Base-by-base conservation (phyloP, 1,284 basidiomycete genomes). In the Apiotrichum montevideense region DNA sequence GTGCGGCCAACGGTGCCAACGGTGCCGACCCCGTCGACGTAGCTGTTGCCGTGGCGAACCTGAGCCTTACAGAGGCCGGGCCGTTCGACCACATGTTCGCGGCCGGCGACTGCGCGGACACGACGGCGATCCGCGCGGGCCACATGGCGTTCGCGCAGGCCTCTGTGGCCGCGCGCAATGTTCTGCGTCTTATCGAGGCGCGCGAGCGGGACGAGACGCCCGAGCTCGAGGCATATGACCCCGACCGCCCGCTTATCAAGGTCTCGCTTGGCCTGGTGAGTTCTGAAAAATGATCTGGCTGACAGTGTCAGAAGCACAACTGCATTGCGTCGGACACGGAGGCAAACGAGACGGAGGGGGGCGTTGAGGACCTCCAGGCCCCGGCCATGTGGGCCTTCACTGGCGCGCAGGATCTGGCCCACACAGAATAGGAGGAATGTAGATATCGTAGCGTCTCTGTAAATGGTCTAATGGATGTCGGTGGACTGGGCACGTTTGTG, bases 101-200 rank as follows among this genome's bases (percentile, higher is more conserved):
- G 10, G 69, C 77, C 39, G 78, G 78, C 15, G 77, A 79, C 54
- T 73, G 71, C 15, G 74, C 76, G 15, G 77, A 79, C 51, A 72
- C 71, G 2, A 62, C 64, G 51, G 78, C 77, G 4, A 79, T 81
- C 62, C 79, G 79, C 57, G 79, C 88, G 78, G 77, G 87, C 1
- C 85, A 88, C 70, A 86, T 81, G 37, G 84, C 85, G 3, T 84
- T 82, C 65, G 80, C 77, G 54, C 83, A 85, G 75, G 82, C 79
- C 37, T 62, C 67, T 34, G 67, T 73, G 2, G 70, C 72, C 1
- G 71, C 68, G 13, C 58, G 68, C 15, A 77, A 80, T 59, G 74
- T 80, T 48, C 55, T 77, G 9, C 58, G 65, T 13, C 60, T 77
- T 29, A 65, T 79, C 15, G 51, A 64, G 10, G 57, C 56, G 45